Conservation (phyloP, 23 red algal species). For the Gracilaria caudata region DNA sequence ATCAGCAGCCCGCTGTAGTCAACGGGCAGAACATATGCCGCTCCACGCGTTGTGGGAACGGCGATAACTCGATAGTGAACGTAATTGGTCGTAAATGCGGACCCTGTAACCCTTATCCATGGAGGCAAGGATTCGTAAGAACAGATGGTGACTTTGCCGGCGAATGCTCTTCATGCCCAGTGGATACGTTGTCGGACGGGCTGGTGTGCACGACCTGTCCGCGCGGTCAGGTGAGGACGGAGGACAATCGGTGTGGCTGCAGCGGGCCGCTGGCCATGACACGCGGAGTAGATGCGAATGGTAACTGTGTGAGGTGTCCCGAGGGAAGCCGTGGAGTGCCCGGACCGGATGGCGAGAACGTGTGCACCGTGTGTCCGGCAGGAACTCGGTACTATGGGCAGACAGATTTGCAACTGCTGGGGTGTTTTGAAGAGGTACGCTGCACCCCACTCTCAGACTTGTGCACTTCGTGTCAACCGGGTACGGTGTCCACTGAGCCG, state of each 20-base stretch:
- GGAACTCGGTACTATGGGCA: not conserved
- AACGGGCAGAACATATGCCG: constrained; percentile 22
- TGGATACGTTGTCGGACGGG: not conserved
- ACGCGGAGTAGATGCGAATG: constrained; percentile 2
- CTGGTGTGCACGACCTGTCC: constrained; percentile 9
- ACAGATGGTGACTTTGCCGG: not conserved
- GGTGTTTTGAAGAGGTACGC: not conserved
- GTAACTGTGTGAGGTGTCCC: not conserved
- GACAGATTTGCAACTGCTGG: not conserved
- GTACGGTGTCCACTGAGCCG: not conserved
- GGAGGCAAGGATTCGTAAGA: not conserved
- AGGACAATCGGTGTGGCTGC: not conserved
- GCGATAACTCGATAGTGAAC: not conserved
- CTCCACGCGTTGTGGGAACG: constrained; percentile 2
- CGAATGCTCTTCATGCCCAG: not conserved
- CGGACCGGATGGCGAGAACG: constrained; percentile 7
- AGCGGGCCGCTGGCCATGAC: not conserved
- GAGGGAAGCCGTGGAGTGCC: not conserved
- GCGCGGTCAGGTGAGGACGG: not conserved
- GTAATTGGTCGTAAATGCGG: constrained; percentile 8
- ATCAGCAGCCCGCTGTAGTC: not conserved
- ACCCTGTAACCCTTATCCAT: not conserved
- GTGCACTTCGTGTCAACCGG: not conserved
- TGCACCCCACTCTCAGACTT: constrained; percentile 1
- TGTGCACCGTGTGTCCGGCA: constrained; percentile 1